Base-by-base conservation (phyloP, 1,284 basidiomycete species). In the Ganoderma resinaceum region DNA sequence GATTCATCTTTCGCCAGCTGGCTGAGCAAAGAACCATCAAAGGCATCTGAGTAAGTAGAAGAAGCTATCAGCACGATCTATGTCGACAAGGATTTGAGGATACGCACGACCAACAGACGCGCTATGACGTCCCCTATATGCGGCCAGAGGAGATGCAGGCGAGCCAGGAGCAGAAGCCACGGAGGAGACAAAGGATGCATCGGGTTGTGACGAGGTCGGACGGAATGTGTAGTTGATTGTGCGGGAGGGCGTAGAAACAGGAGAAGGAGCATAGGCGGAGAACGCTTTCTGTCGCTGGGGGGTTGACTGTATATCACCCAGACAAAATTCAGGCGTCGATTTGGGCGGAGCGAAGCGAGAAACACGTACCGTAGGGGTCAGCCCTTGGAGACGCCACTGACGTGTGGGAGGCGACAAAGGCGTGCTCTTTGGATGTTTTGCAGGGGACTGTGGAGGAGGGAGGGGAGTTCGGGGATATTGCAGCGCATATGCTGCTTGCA, bases 261-360 rank as follows among this genome's bases (percentile, higher is more conserved):
- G 86, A 31, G 87, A 87, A 20, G 80, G 74, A 5, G 81, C 82
- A 72, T 88, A 87, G 18, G 67, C 67, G n/a, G 82, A 79, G 72
- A 89, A 89, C 0, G 87, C 80, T 71, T 85, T 88, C 74, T 89
- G 88, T 0, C 79, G 77, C 70, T 87, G 86, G 9, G 88, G 87
- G 62, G 81, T 86, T 42, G 85, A 79, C 86, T 89, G 67, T 33
- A 16, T 16, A 18, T 8, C 20, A 37, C 16, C 12, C 6, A 23
- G 18, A 38, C n/a, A 23, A 49, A 52, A 38, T 6, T 20, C 6
- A 38, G 9, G 6, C 6, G 31, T 2, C 35, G 18, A 9, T 8
- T 33, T 52, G 0, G 49, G 1, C 29, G 8, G n/a, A 43, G 31
- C 7, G 14, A 37, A 60, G 9, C 23, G 14, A 37, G 0, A 35